These are phyloP conservation scores for Gossypium lobatum DNA, from an alignment of 441 rosid genomes.

Conservation along the genomic window DNA sequence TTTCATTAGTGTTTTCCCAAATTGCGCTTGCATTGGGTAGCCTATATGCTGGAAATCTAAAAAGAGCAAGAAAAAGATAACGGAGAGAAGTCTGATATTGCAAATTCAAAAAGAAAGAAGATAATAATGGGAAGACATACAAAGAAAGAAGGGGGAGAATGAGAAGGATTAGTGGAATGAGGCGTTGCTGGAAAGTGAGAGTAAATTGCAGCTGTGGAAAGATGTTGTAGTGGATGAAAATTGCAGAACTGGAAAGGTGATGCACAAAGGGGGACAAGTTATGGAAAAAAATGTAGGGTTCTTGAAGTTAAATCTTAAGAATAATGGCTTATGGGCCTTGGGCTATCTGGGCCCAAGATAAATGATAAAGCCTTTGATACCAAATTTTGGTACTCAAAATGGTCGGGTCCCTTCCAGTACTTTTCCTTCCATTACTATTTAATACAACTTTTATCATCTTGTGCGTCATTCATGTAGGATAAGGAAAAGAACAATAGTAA, in stretches of 20 bases:
- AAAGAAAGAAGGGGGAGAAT: background rate
- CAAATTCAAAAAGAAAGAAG: background rate
- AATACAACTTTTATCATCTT: background rate
- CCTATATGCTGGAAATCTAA: background rate
- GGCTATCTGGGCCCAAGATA: background rate
- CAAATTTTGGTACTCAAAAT: background rate
- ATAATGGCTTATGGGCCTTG: background rate
- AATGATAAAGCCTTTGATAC: background rate
- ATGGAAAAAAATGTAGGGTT: background rate
- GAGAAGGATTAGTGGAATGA: background rate
- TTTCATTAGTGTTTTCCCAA: background rate
- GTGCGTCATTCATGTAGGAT: background rate
- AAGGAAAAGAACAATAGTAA: background rate
- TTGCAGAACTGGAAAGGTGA: background rate
- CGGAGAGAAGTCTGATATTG: background rate
- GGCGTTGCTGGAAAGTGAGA: background rate
- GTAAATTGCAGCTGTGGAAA: background rate
- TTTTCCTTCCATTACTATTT: background rate
- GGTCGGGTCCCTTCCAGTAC: background rate
- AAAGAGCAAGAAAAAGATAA: background rate
- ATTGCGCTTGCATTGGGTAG: background rate
- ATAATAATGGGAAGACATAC: background rate
- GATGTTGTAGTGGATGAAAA: background rate
- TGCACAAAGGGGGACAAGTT: background rate
- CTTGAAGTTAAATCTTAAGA: background rate